Conservation (phyloP, 306 rosid genomes). For the Lithocarpus polystachyus region DNA sequence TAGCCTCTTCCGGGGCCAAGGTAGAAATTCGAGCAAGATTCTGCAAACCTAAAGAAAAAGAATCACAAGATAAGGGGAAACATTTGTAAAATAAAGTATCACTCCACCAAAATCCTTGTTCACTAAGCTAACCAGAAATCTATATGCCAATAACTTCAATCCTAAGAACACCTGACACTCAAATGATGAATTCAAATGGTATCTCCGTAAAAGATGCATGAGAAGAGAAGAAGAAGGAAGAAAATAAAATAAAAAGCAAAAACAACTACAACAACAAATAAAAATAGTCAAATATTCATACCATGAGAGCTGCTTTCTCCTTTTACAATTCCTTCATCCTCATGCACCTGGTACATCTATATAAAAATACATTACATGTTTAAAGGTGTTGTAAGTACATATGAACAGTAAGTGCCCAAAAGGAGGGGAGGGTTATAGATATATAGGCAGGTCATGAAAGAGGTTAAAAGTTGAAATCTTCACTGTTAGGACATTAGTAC, state of each 20-base stretch:
- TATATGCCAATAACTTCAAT: background rate
- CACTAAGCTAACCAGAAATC: slow-evolving; percentile 9
- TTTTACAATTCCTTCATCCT: slow-evolving; percentile 35
- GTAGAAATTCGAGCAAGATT: slow-evolving; percentile 41
- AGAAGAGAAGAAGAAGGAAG: background rate
- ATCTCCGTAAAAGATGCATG: slow-evolving; percentile 1
- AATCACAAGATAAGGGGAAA: slow-evolving; percentile 24
- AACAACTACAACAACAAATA: slow-evolving; percentile 4
- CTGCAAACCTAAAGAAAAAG: slow-evolving; percentile 53
- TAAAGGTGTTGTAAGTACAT: background rate
- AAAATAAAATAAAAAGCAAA: background rate
- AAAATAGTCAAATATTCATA: slow-evolving; percentile 25
- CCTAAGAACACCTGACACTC: background rate
- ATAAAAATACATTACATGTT: slow-evolving; percentile 22
- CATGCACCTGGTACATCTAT: slow-evolving; percentile 38
- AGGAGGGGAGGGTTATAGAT: background rate
- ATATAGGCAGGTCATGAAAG: background rate
- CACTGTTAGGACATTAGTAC: slow-evolving; percentile 13
- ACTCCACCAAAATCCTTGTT: slow-evolving; percentile 7
- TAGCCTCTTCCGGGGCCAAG: slow-evolving; percentile 33
- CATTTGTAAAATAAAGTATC: background rate
- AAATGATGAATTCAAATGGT: slow-evolving; percentile 11
- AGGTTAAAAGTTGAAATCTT: background rate
- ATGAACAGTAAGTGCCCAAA: slow-evolving; percentile 3
- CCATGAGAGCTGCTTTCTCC: slow-evolving; percentile 53